Base-by-base conservation (phyloP, 2,329 filamentous ascomycete genomes). In the Ceratocystis lukuohia region DNA sequence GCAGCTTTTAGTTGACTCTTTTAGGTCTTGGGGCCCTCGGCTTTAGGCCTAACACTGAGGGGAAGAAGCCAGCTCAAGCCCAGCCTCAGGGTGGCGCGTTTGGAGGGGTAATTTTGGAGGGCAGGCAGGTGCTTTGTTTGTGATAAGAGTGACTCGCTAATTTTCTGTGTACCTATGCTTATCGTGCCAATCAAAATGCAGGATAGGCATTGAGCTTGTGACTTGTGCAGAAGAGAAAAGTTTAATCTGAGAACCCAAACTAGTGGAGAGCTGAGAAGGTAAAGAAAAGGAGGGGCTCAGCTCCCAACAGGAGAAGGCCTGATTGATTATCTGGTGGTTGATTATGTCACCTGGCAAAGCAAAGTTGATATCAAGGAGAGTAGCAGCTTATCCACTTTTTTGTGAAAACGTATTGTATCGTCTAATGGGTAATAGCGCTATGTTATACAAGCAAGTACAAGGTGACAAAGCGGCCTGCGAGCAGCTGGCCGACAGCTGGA, bases 401-500 rank as follows among this genome's bases (percentile, higher is more conserved):
- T 53, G 48, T 25, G 20, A 12, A 53, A 25, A 53, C 48, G 22
- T 15, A 53, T 28, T 41, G 48, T 25, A 25, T 25, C 22, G 37
- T 41, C 37, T 41, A 41, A 41, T 41, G 37, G 37, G 37, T 12
- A 12, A 4, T 41, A 41, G 37, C 37, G 6, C 46, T 50, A 6
- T 17, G 30, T 28, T 57, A 15, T 57, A 15, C 20, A 30, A 6
- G 15, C 10, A 59, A 4, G 53, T 59, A 59, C 53, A 25, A 17
- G n/a, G 53, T 59, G 22, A 30, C 28, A 25, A 30, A 30, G 50
- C 20, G 5, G 5, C 50, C 22, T 22, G 33, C n/a, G 45, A 44
- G 61, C 66, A 64, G 46, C 62, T 64, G 48, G 30, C 61, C 30
- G 61, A 25, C 53, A 61, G 41, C 53, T 64, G 46, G 41, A 65